Percentiles rank a stretch among this genome's conserved stretches.
phyloP scores from a whole-genome alignment of 768 basidiomycete genomes.

The Mycena rebaudengoi region DNA sequence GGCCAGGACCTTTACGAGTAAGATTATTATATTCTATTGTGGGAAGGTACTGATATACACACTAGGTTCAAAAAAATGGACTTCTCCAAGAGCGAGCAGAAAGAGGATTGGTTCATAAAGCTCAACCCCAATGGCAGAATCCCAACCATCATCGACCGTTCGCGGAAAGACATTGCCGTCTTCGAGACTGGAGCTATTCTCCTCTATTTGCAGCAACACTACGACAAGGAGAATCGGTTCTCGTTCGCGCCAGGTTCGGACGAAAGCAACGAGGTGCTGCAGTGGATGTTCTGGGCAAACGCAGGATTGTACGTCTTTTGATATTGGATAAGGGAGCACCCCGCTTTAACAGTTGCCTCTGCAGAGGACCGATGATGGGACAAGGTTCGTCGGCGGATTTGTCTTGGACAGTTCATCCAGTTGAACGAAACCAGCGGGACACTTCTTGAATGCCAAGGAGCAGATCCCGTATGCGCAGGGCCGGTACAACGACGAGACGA shows the following conservation, averaged over 20 bases:
- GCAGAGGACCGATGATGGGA: conserved; percentile 27
- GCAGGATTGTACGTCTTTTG: conserved; percentile 17
- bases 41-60: neutral
- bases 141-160: conserved; percentile 42
- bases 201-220: conserved; percentile 51
- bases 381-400: too few relatives aligned
- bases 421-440: too few relatives aligned
- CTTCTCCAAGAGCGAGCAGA: conserved; percentile 32
- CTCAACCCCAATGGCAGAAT: conserved; percentile 54
- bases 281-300: conserved; percentile 57
- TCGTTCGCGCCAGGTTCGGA: conserved; percentile 42
- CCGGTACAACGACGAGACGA: conserved; percentile 57
- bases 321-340: neutral
- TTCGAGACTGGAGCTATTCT: conserved; percentile 58
- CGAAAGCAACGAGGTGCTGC: conserved; percentile 49
- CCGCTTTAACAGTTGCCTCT: neutral
- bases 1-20: conserved; percentile 50
- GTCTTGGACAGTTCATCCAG: too few relatives aligned
- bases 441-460: conserved; percentile 6
- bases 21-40: neutral
- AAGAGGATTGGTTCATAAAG: conserved; percentile 46
- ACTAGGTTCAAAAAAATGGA: conserved; percentile 27
- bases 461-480: conserved; percentile 17
- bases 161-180: conserved; percentile 41
- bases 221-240: conserved; percentile 52